Conservation (phyloP, 805 yeast species). For the Schizosaccharomyces lindneri region DNA sequence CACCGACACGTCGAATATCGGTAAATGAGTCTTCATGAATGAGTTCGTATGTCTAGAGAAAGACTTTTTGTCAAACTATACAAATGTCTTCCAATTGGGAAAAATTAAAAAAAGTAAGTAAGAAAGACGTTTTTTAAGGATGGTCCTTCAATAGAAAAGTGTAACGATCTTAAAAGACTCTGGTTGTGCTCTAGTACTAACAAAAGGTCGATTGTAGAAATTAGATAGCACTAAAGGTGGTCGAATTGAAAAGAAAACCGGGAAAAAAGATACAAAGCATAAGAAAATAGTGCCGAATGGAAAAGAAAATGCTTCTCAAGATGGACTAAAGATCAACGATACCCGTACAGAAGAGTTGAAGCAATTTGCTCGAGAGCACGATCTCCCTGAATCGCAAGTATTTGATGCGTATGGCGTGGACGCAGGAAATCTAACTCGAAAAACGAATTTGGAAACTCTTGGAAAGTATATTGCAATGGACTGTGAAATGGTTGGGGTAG, state of each 20-base stretch:
- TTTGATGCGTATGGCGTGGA: not conserved
- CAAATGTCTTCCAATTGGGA: not conserved
- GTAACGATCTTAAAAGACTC: no score
- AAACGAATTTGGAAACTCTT: slow-evolving; percentile 12
- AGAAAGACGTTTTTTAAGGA: not conserved
- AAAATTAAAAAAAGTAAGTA: not conserved
- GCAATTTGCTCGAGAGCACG: not conserved
- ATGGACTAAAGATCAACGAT: not conserved
- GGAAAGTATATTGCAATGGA: slow-evolving; percentile 69
- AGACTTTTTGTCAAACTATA: not conserved
- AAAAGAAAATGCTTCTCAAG: not conserved
- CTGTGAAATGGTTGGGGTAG: slow-evolving; percentile 87
- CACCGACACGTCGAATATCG: no score
- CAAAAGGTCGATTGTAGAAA: not conserved
- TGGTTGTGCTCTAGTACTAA: no score
- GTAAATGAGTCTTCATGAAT: not conserved
- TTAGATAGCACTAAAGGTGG: not conserved
- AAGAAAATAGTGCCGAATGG: not conserved
- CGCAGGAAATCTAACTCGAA: not conserved
- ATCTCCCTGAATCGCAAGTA: not conserved
- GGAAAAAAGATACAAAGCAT: slow-evolving; percentile 1
- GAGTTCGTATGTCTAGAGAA: not conserved
- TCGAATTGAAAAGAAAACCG: not conserved
- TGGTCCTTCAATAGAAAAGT: not conserved
- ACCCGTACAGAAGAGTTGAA: not conserved